These are phyloP conservation scores for Alternaria sp. DNA, from an alignment of 2,329 filamentous ascomycete species.

Conservation along the genomic window DNA sequence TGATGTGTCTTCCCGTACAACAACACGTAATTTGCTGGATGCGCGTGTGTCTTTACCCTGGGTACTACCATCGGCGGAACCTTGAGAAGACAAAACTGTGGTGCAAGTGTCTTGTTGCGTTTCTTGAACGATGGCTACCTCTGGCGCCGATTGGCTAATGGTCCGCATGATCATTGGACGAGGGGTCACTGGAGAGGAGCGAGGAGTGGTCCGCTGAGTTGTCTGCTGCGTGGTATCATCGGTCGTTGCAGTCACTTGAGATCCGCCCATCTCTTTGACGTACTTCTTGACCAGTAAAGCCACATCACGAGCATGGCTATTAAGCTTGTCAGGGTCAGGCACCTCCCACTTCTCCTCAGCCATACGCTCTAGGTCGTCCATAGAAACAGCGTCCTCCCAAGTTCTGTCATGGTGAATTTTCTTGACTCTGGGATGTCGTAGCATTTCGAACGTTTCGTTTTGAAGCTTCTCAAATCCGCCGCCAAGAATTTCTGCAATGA, in stretches of 20 bases:
- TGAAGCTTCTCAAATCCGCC: conserved; percentile 78
- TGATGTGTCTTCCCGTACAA: conserved; percentile 35
- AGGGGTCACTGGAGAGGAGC: conserved; percentile 19
- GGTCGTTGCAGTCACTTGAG: conserved; percentile 29
- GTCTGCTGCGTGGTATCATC: conserved; percentile 36
- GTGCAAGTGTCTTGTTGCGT: conserved; percentile 13
- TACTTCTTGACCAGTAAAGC: conserved; percentile 38
- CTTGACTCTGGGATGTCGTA: conserved; percentile 77
- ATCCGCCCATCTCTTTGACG: conserved; percentile 20
- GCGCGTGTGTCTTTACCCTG: conserved; percentile 33
- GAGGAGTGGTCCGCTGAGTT: conserved; percentile 29
- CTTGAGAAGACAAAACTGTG: conserved; percentile 23
- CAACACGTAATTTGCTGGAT: conserved; percentile 28
- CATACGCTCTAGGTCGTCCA: conserved; percentile 73
- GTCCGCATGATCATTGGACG: conserved; percentile 6
- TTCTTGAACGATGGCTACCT: neutral
- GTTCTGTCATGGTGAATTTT: conserved; percentile 81
- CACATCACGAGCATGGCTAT: conserved; percentile 45
- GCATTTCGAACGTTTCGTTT: conserved; percentile 74
- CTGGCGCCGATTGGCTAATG: neutral
- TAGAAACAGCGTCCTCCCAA: conserved; percentile 72
- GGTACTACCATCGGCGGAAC: conserved; percentile 28
- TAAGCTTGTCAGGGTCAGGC: conserved; percentile 36
- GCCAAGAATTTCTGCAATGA: conserved; percentile 81
- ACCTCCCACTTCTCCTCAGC: conserved; percentile 63